phyloP scores from a whole-genome alignment of 2,329 filamentous ascomycete species.

The Epichloe glyceriae region DNA sequence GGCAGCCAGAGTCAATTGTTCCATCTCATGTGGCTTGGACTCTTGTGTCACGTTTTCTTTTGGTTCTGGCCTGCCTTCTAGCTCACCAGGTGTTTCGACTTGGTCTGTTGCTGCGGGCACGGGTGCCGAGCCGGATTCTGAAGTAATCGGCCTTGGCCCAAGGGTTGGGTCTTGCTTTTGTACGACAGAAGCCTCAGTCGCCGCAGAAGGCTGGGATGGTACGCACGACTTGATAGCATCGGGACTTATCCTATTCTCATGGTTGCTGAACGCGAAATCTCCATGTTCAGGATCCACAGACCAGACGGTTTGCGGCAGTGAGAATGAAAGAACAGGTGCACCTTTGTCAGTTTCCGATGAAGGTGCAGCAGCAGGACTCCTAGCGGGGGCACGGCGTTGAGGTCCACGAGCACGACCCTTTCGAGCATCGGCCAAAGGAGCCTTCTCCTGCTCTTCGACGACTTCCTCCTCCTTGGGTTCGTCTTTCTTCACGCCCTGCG shows the following conservation, averaged over 20 bases:
- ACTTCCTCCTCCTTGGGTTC: conserved; percentile 46
- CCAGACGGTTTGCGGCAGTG: conserved; percentile 34
- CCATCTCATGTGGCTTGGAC: conserved; percentile 3
- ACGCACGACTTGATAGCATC: conserved; percentile 5
- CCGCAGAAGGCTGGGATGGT: not conserved
- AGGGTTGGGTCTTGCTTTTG: conserved; percentile 2
- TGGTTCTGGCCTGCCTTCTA: not conserved
- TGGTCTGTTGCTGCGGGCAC: not conserved
- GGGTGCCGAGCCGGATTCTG: not conserved
- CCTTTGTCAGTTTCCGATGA: conserved; percentile 13
- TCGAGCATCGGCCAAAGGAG: conserved; percentile 73
- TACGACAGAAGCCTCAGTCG: not conserved
- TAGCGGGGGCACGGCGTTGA: conserved; percentile 56
- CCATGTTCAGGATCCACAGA: conserved; percentile 39
- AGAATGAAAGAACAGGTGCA: conserved; percentile 31
- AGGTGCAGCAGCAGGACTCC: conserved; percentile 27
- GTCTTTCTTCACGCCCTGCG: conserved; percentile 66
- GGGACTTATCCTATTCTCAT: conserved; percentile 7
- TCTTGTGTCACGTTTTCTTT: not conserved
- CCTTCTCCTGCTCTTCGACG: conserved; percentile 51
- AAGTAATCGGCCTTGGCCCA: not conserved
- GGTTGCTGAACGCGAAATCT: conserved; percentile 19
- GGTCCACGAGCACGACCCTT: conserved; percentile 86
- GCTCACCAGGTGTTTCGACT: conserved; percentile 1
- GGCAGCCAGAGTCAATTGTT: conserved; percentile 24